Evolutionary conservation across 2,329 filamentous ascomycete genomes (phyloP), one percentile per base, ranked within the genome.

Genomic region (Penicillium thymicola): DNA sequence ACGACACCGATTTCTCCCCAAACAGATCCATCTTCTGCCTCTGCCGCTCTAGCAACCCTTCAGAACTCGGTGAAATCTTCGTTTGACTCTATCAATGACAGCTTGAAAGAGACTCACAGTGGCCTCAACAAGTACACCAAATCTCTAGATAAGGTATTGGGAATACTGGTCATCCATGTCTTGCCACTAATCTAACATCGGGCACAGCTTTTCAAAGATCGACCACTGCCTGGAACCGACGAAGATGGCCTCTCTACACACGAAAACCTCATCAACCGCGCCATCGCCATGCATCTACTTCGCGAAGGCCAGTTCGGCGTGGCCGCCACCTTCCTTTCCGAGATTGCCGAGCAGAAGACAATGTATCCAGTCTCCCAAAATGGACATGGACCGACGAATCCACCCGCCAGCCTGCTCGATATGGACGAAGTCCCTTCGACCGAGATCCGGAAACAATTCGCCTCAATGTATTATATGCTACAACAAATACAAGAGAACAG

Each of bases 241-340:
- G 87, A 91, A 67, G 91, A 96, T 74, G 88, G 87, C 34, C 85
- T 97, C 73, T 86, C 85, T 1, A 83, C 87, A 21, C 86, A 95
- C 63, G 83, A 89, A 4, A 80, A 82, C 16, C 81, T 97, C 13
- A 90, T 97, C 70, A 95, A 97, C 75, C 86, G 92, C 55, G 93
- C 94, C 7, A 95, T 99, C 65, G 90, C 90, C 10, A 97, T 97
- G 92, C 94, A 99, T 70, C 83, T 99, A 23, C 82, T 99, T 38
- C 89, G 94, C 40, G 93, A 97, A 76, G 94, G 94, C 47, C 89
- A 96, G 70, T 99, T 99, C 73, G 82, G 82, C 23, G 92, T 96
- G 2, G 93, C 93, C 13, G 86, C 87, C 16, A 91, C 87, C 1
- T 97, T 99, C 66, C 84, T 96, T 47, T 78, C 82, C 14, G 94